Conservation (phyloP, 352 stramenopile genomes). For the Phytopythium litorale region DNA sequence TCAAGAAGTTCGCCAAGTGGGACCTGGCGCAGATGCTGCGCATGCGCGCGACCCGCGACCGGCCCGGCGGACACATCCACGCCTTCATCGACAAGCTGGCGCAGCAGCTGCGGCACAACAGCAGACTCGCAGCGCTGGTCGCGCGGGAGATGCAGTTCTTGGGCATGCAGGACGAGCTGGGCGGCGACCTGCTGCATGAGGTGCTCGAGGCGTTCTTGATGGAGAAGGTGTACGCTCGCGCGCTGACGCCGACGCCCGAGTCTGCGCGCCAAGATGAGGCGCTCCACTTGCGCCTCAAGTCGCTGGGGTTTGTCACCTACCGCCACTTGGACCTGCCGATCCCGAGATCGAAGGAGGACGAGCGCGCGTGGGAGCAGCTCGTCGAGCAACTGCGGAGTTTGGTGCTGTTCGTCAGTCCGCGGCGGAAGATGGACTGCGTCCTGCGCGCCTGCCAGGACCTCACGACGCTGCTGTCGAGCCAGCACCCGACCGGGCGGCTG, state of each 20-base stretch:
- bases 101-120: slow-evolving; percentile 46
- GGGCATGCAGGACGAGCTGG: slow-evolving; percentile 27
- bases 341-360: slow-evolving; percentile 25
- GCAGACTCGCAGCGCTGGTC: slow-evolving; percentile 22
- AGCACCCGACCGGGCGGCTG: slow-evolving; percentile 36
- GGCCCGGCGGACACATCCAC: slow-evolving; percentile 53
- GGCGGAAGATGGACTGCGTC: slow-evolving; percentile 85
- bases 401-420: slow-evolving; percentile 50
- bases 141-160: slow-evolving; percentile 16
- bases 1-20: slow-evolving; percentile 57
- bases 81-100: slow-evolving; percentile 62
- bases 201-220: slow-evolving; percentile 89
- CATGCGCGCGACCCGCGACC: slow-evolving; percentile 29
- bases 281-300: slow-evolving; percentile 58
- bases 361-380: slow-evolving; percentile 39
- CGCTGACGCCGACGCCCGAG: slow-evolving; percentile 49
- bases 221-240: slow-evolving; percentile 80
- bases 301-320: slow-evolving; percentile 78
- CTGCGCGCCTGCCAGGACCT: slow-evolving; percentile 71
- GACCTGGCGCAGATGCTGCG: slow-evolving; percentile 45
- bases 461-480: slow-evolving; percentile 54
- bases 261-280: slow-evolving; percentile 44
- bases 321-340: slow-evolving; percentile 83
- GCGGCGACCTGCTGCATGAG: slow-evolving; percentile 53
- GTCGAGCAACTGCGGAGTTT: slow-evolving; percentile 41